Base-by-base conservation (phyloP, 2,329 filamentous ascomycete genomes). In the Fusarium verticillioides region DNA sequence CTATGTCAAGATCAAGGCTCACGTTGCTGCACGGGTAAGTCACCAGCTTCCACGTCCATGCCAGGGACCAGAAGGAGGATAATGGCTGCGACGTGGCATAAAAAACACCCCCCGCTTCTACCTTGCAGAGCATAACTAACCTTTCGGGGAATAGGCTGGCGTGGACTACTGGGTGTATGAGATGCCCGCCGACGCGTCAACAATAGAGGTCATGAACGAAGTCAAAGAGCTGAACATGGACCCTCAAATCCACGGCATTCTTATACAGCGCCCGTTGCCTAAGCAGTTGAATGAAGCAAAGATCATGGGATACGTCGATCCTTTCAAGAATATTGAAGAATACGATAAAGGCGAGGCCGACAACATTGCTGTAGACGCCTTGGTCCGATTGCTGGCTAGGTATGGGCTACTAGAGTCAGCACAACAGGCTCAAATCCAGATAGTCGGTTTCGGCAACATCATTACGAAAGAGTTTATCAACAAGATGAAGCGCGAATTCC, bases 11-110 rank as follows among this genome's bases (percentile, higher is more conserved):
- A 50, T 50, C 7, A 50, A 50, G 46, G 46, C 46, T 13, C 28
- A 50, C 21, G 46, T 50, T 32, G 46, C 46, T n/a, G 46, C 46
- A 2, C 21, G 46, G 7, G 46, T 32, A 50, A 50, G 46, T 49
- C 10, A 11, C 0, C 9, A 6, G 4, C 6, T n/a, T 12, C 4
- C 19, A 1, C 9, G 11, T 18, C 1, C 34, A 1, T 18, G 1
- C 34, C 12, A 34, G 2, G 32, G 15, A 9, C 13, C 19, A 1
- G 26, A 16, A 0, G 0, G 44, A 32, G 28, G 46, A 49, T 3
- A 49, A 18, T 5, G 18, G 10, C 46, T 30, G 10, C 28, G 4
- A 30, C 10, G 4, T 15, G 2, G 10, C 30, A 6, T 26, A 30
- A 9, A 16, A 19, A 19, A n/a, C 11, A 21, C 2, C 13, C 12